Percentiles rank a stretch among this genome's conserved stretches.
phyloP scores from a whole-genome alignment of 371 early-diverging fungal genomes.

The Fennellomyces sp. region DNA sequence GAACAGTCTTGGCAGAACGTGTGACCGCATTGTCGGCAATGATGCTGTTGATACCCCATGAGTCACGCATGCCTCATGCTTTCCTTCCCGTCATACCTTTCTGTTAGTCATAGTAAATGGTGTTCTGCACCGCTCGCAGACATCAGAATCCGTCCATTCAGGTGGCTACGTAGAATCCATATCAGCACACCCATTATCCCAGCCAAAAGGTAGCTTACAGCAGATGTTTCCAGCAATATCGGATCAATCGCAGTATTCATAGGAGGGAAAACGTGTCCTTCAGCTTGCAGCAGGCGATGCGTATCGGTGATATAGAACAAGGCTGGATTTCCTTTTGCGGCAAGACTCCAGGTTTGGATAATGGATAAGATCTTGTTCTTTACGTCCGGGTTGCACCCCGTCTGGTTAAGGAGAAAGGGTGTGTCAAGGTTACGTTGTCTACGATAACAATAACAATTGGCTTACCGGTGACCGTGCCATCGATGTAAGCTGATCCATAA shows the following conservation, averaged over 20 bases:
- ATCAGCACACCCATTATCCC: no score
- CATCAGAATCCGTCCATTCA: slow-evolving; percentile 93
- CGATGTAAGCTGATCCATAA: slow-evolving; percentile 79
- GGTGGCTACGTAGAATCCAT: slow-evolving; percentile 85
- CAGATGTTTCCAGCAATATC: slow-evolving; percentile 70
- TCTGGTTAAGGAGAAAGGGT: no score
- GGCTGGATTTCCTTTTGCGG: slow-evolving; percentile 78
- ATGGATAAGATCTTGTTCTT: slow-evolving; percentile 68
- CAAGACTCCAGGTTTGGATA: slow-evolving; percentile 89
- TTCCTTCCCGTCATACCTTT: slow-evolving; percentile 56
- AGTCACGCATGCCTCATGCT: background rate
- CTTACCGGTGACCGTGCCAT: slow-evolving; percentile 53
- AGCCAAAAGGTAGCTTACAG: slow-evolving; percentile 64
- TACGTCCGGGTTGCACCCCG: slow-evolving; percentile 71
- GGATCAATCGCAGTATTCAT: slow-evolving; percentile 71
- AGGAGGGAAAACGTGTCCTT: slow-evolving; percentile 76
- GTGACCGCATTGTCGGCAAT: slow-evolving; percentile 95
- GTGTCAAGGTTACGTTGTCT: no score
- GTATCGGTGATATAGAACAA: slow-evolving; percentile 79
- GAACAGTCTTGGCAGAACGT: slow-evolving; percentile 94
- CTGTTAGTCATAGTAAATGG: slow-evolving; percentile 93
- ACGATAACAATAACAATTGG: no score
- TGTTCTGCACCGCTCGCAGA: slow-evolving; percentile 83
- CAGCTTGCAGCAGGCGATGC: slow-evolving; percentile 77
- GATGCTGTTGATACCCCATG: slow-evolving; percentile 61